phyloP scores from a whole-genome alignment of 176 grass and related monocot genomes.

The Chloris gayana region DNA sequence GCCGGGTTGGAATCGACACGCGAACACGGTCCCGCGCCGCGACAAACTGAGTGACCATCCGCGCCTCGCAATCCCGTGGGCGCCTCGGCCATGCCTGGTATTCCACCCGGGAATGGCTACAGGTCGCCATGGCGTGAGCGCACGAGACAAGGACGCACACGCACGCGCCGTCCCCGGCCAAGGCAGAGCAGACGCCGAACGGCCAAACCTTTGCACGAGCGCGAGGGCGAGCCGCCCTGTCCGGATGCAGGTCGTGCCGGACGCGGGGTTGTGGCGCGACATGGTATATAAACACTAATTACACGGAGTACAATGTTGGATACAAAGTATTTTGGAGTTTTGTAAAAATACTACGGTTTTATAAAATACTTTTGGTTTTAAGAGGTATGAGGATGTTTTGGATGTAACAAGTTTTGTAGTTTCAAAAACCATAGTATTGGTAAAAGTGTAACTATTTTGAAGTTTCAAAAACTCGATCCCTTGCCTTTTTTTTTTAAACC shows the following conservation, averaged over 20 bases:
- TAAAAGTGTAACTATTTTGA: too few species aligned
- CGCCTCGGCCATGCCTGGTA: neutral
- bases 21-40: neutral
- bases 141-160: neutral
- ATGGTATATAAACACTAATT: neutral
- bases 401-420: too few species aligned
- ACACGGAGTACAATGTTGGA: too few species aligned
- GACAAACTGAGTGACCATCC: neutral
- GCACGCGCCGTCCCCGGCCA: neutral
- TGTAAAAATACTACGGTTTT: too few species aligned
- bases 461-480: too few species aligned
- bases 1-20: too few species aligned
- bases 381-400: too few species aligned
- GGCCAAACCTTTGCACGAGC: neutral
- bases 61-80: conserved; percentile 20
- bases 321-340: too few species aligned
- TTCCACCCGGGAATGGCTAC: neutral
- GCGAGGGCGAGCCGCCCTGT: neutral
- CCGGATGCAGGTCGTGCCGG: neutral
- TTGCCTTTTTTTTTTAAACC: too few species aligned
- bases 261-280: neutral
- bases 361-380: too few species aligned
- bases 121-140: neutral
- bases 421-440: too few species aligned
- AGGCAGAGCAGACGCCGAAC: neutral